Evolutionary conservation across 805 yeast genomes (phyloP).

Genomic region (Yarrowia alimentaria): DNA sequence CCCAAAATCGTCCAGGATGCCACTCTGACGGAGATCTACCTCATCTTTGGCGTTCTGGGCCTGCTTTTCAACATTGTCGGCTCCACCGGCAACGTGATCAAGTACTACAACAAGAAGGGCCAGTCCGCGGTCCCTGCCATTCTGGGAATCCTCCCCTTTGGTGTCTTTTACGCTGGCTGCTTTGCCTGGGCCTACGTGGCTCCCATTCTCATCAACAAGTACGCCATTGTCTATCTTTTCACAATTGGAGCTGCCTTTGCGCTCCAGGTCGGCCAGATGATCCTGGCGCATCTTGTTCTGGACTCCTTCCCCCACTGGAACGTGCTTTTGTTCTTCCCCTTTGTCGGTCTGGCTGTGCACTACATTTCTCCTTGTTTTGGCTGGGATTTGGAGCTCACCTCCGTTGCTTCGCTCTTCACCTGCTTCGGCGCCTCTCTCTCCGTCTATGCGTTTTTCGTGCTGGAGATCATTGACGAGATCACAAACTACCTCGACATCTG

Average conservation of each 20-base stretch:
- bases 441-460: constrained; percentile 67
- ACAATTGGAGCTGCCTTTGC: constrained; percentile 77
- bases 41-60: constrained; percentile 54
- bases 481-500: constrained; percentile 78
- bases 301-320: constrained; percentile 71
- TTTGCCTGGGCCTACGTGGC: constrained; percentile 47
- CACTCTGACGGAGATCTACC: constrained; percentile 45
- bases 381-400: constrained; percentile 44
- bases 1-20: neutral
- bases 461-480: constrained; percentile 76
- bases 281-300: constrained; percentile 77
- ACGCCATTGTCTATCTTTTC: constrained; percentile 55
- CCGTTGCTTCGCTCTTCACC: constrained; percentile 57
- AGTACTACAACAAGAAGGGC: constrained; percentile 30
- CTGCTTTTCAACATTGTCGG: constrained; percentile 65
- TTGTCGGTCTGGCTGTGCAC: constrained; percentile 39
- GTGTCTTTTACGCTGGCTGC: constrained; percentile 53
- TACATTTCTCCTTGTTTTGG: constrained; percentile 27
- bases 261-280: constrained; percentile 85
- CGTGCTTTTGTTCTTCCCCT: constrained; percentile 59
- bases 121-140: constrained; percentile 42
- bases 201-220: constrained; percentile 45
- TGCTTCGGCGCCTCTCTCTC: constrained; percentile 74
- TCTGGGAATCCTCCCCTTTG: constrained; percentile 66
- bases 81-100: constrained; percentile 64